Conservation (phyloP, 176 grass and related monocot species). For the Guadua angustifolia region DNA sequence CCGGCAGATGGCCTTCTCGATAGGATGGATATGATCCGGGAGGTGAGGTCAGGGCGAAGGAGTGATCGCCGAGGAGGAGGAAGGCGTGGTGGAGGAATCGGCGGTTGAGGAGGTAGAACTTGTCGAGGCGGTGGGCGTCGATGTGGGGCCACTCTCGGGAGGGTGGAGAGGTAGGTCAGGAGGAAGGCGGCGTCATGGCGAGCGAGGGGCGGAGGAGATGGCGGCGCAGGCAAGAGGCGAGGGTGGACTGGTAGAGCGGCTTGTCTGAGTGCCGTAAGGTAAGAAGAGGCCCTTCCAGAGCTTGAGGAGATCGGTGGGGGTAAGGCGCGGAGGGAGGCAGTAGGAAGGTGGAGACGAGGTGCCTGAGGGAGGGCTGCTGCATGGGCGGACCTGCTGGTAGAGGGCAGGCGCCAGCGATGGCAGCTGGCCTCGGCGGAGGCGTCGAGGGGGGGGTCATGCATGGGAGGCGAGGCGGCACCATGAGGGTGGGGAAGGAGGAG, state of each 20-base stretch:
- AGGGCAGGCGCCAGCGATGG: slow-evolving; percentile 81
- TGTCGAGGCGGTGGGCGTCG: slow-evolving; percentile 89
- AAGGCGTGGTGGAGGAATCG: slow-evolving; percentile 75
- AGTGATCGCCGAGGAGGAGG: slow-evolving; percentile 54
- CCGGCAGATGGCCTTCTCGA: slow-evolving; percentile 60
- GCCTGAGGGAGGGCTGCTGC: slow-evolving; percentile 63
- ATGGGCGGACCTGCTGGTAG: slow-evolving; percentile 52
- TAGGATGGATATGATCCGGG: slow-evolving; percentile 49
- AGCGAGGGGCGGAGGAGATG: slow-evolving; percentile 48
- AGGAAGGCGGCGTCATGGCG: slow-evolving; percentile 58
- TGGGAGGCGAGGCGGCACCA: slow-evolving; percentile 32
- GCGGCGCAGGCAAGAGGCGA: slow-evolving; percentile 71
- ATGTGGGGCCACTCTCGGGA: slow-evolving; percentile 89
- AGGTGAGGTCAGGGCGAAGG: slow-evolving; percentile 52
- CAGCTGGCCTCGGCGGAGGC: slow-evolving; percentile 45
- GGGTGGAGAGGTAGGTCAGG: slow-evolving; percentile 69
- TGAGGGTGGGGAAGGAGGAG: neutral
- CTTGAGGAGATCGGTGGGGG: slow-evolving; percentile 66
- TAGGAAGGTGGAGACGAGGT: slow-evolving; percentile 56
- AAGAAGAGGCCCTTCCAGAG: slow-evolving; percentile 99
- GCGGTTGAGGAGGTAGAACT: slow-evolving; percentile 94
- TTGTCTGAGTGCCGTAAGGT: slow-evolving; percentile 97
- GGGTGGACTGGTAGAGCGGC: slow-evolving; percentile 63
- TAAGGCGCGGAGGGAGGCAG: slow-evolving; percentile 43
- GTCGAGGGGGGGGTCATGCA: slow-evolving; percentile 40